phyloP scores from a whole-genome alignment of 768 basidiomycete genomes.

The Suillus variegatus region DNA sequence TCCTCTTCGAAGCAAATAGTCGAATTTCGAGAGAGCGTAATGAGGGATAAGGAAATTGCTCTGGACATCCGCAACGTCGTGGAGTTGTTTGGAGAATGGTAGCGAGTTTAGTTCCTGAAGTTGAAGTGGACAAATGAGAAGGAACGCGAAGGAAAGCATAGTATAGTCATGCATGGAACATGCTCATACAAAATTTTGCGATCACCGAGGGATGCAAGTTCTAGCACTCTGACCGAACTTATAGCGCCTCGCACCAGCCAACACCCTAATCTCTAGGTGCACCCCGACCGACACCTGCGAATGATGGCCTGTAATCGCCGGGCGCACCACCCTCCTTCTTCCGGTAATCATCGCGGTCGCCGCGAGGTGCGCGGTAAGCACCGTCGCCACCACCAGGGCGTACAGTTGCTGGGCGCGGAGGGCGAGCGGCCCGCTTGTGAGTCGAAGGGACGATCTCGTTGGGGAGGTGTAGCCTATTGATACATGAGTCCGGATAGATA shows the following conservation, averaged over 20 bases:
- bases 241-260: not conserved
- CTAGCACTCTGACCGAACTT: conserved; percentile 5
- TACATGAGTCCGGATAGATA: not conserved
- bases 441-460: conserved; percentile 95
- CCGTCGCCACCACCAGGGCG: conserved; percentile 70
- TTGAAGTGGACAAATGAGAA: conserved; percentile 5
- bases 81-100: conserved; percentile 43
- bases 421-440: conserved; percentile 94
- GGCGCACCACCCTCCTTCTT: conserved; percentile 87
- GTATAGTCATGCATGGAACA: conserved; percentile 31
- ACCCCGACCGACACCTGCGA: conserved; percentile 88
- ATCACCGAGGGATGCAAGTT: conserved; percentile 5
- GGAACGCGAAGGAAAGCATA: conserved; percentile 14
- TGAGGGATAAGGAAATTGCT: conserved; percentile 16
- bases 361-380: conserved; percentile 87
- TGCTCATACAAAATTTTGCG: conserved; percentile 28
- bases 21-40: conserved; percentile 37
- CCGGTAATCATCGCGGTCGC: conserved; percentile 87
- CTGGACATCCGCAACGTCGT: conserved; percentile 40
- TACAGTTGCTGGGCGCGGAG: conserved; percentile 76
- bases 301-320: conserved; percentile 87
- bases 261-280: conserved; percentile 62
- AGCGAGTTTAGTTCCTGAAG: not conserved
- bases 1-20: conserved; percentile 58
- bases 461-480: conserved; percentile 84